These are phyloP conservation scores for Malassezia sympodialis DNA, from an alignment of 1,284 basidiomycete species.

Conservation along the genomic window DNA sequence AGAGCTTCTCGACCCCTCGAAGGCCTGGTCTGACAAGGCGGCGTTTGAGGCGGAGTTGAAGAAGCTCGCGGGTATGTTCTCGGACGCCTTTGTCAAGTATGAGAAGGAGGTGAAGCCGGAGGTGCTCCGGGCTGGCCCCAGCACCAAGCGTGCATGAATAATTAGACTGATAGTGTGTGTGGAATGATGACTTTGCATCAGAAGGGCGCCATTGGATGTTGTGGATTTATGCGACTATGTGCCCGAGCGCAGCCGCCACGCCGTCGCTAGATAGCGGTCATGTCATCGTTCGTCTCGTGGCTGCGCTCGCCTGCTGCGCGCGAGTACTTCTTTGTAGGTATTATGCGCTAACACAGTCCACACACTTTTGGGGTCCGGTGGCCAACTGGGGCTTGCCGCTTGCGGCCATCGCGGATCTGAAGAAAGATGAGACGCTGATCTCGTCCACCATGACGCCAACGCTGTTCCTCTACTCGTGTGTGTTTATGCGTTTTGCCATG, in stretches of 20 bases:
- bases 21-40: constrained; percentile 34
- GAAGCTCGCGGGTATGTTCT: constrained; percentile 47
- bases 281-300: constrained; percentile 39
- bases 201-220: no score
- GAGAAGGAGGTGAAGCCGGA: constrained; percentile 37
- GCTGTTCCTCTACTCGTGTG: constrained; percentile 36
- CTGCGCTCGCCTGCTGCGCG: constrained; percentile 42
- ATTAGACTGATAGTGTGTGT: no score
- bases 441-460: constrained; percentile 43
- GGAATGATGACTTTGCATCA: no score
- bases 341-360: constrained; percentile 21
- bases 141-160: constrained; percentile 6
- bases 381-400: constrained; percentile 48
- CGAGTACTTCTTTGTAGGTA: constrained; percentile 45
- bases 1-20: constrained; percentile 37
- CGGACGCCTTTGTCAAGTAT: constrained; percentile 45
- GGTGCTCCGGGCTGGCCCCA: constrained; percentile 40
- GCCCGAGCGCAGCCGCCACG: neutral
- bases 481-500: constrained; percentile 47
- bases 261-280: neutral
- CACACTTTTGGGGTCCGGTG: constrained; percentile 48
- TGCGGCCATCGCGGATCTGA: constrained; percentile 41
- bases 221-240: neutral
- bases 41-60: constrained; percentile 41
- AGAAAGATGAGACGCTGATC: constrained; percentile 45